Base-by-base conservation (phyloP, 208 protist genomes). In the Wallacemonas sp. region DNA sequence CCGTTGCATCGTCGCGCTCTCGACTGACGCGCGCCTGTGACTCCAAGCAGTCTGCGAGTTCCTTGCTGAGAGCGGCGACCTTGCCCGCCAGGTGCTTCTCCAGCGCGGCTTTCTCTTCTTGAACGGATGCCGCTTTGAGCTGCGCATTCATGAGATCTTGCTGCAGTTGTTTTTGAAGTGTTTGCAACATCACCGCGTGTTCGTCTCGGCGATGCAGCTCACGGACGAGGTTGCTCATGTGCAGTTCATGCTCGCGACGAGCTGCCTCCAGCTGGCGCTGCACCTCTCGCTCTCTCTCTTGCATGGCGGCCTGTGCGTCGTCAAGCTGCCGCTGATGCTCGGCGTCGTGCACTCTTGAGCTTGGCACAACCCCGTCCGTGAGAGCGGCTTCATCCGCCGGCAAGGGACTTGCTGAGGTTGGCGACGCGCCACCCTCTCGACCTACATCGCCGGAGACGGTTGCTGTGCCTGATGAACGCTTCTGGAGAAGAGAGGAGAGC, bases 141-240 rank as follows among this genome's bases (percentile, higher is more conserved):
- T 82, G 61, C 30, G 73, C 66, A 10, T 30, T 63, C 37, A 59
- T 78, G 29, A 63, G 71, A 42, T 89, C 83, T 33, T 66, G 32
- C 70, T 90, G 80, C 27, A 84, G 63, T 64, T 93, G 80, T 45
- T 72, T 76, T 39, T 89, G 63, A 24, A 93, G 71, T 10, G 80
- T 71, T 50, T 88, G 80, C 37, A 81, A 70, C 24, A 89, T 71
- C 22, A 63, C 64, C 13, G 85, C 65, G 59, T 87, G 83, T 42
- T 86, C 83, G 39, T 93, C 81, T 0, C 81, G 80, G 22, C 65
- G 68, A 32, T 85, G 83, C 24, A 87, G 39, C 46, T 93, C 87
- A n/a, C 75, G 68, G 44, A 81, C 41, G n/a, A 72, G 73, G 34
- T 76, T 77, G 44, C 62, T 46, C 29, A 68, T 68, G 54, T 89